These are phyloP conservation scores for Eimeria necatrix DNA, from an alignment of 169 alveolate species.

Conservation along the genomic window DNA sequence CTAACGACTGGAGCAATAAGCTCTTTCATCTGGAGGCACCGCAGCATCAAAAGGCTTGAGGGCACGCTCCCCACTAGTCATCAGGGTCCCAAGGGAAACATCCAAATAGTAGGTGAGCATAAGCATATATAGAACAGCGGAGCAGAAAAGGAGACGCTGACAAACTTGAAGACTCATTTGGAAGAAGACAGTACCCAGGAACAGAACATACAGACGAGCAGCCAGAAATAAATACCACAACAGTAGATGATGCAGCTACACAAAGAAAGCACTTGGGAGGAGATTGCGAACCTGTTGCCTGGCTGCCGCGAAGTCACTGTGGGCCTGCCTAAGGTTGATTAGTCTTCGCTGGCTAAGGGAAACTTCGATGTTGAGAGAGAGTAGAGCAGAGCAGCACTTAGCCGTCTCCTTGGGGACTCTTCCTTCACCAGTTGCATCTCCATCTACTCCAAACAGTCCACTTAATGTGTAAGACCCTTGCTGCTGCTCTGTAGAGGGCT, in stretches of 20 bases:
- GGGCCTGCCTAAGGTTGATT: background rate
- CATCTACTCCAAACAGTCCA: background rate
- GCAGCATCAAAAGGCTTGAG: background rate
- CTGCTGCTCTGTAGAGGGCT: conserved; percentile 33
- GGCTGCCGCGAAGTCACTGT: conserved; percentile 36
- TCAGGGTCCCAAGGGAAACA: too few species aligned
- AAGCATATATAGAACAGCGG: too few species aligned
- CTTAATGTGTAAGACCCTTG: background rate
- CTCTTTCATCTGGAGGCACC: conserved; percentile 7
- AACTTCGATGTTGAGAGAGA: background rate
- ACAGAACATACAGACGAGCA: background rate
- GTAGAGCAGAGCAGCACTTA: conserved; percentile 20
- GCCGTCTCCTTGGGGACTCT: background rate
- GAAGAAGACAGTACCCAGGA: background rate
- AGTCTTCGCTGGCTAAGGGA: conserved; percentile 23
- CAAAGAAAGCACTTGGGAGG: background rate
- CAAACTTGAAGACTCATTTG: too few species aligned
- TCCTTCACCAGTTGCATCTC: background rate
- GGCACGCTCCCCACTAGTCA: too few species aligned
- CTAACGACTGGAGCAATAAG: conserved; percentile 28
- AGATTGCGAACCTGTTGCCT: conserved; percentile 10
- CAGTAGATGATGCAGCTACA: background rate
- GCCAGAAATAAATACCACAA: background rate
- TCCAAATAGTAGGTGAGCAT: too few species aligned
- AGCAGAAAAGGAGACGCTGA: too few species aligned